Percentiles rank a stretch among this genome's conserved stretches.
phyloP scores from a whole-genome alignment of 208 protist genomes.

The Angomonas deanei region DNA sequence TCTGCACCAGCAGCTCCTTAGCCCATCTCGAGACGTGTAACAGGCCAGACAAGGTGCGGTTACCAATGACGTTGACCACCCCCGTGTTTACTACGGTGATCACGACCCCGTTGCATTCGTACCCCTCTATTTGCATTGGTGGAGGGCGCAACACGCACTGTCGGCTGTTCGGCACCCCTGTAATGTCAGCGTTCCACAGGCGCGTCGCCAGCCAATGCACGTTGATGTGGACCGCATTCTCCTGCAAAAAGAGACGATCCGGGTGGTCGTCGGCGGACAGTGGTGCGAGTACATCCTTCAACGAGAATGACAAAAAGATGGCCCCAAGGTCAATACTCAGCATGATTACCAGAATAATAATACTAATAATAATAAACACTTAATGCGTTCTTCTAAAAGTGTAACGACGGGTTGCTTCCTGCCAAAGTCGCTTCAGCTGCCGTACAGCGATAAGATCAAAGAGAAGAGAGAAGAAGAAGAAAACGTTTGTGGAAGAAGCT shows the following conservation, averaged over 20 bases:
- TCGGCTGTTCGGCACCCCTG: neutral
- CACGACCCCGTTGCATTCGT: neutral
- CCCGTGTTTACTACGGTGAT: neutral
- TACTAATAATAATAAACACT: neutral
- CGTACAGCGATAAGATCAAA: neutral
- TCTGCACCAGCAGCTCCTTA: neutral
- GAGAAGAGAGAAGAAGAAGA: neutral
- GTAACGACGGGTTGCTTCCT: neutral
- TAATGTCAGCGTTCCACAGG: neutral
- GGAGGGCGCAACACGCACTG: neutral
- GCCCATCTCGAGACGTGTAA: neutral
- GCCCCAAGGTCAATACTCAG: neutral
- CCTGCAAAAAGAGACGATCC: neutral
- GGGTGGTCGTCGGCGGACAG: neutral
- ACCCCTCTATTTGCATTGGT: neutral
- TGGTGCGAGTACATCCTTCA: neutral
- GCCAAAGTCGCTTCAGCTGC: neutral
- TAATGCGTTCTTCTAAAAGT: neutral
- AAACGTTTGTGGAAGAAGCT: neutral
- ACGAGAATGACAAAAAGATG: neutral
- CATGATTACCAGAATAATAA: neutral
- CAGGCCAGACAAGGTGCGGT: neutral
- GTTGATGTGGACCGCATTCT: neutral
- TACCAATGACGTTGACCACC: neutral
- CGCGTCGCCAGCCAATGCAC: neutral